Percentiles rank a stretch among this genome's conserved stretches.
Conservation (phyloP, 768 basidiomycete species). For the Lactifluus echinatus region DNA sequence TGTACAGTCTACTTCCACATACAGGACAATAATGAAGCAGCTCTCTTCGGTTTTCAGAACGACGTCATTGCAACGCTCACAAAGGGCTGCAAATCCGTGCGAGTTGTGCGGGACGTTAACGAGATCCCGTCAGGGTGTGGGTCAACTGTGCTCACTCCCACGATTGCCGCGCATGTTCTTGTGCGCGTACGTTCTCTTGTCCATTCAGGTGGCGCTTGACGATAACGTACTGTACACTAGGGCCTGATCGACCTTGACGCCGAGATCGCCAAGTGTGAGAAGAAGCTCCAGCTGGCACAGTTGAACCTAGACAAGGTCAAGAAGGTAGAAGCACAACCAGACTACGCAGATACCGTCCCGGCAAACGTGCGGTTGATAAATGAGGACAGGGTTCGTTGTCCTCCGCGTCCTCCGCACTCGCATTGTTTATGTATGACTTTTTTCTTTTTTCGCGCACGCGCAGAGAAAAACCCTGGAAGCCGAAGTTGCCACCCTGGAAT, state of each 20-base stretch:
- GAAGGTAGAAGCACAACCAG: conserved; percentile 62
- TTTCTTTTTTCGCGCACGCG: too few species aligned
- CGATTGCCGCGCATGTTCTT: conserved; percentile 70
- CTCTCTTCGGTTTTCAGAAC: conserved; percentile 62
- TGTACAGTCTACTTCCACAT: conserved; percentile 67
- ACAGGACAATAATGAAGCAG: conserved; percentile 51
- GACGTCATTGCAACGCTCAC: conserved; percentile 72
- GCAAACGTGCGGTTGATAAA: conserved; percentile 65
- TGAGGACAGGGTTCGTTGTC: conserved; percentile 64
- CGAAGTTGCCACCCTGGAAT: conserved; percentile 65
- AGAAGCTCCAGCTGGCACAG: conserved; percentile 71
- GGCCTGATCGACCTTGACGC: conserved; percentile 84
- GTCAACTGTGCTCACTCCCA: conserved; percentile 66
- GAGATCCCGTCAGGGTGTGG: conserved; percentile 89
- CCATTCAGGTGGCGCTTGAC: too few species aligned
- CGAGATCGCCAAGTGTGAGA: conserved; percentile 84
- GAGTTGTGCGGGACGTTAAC: conserved; percentile 50
- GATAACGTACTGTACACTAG: conserved; percentile 31
- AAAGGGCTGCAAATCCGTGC: conserved; percentile 77
- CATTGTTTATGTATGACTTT: too few species aligned
- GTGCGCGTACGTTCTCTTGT: conserved; percentile 53
- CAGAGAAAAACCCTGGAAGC: conserved; percentile 72
- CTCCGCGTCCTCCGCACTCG: neutral
- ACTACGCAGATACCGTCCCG: conserved; percentile 77
- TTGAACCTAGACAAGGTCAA: conserved; percentile 66